phyloP scores from a whole-genome alignment of 2,329 filamentous ascomycete genomes.

The Dryadomyces sulphureus region DNA sequence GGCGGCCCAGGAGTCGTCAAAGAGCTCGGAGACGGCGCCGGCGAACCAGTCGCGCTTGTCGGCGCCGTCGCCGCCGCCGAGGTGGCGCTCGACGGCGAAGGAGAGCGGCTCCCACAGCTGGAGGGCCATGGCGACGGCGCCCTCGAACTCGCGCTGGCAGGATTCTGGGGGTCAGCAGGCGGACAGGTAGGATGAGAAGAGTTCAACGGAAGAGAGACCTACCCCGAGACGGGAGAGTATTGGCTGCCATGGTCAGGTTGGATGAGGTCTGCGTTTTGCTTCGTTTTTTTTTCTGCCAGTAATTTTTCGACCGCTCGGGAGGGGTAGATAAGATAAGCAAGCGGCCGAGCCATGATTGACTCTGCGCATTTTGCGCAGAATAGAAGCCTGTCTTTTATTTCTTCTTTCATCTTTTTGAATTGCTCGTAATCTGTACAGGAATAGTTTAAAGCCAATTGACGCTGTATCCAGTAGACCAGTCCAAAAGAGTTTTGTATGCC shows the following conservation, averaged over 20 bases:
- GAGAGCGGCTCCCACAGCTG: conserved; percentile 80
- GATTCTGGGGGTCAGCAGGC: conserved; percentile 23
- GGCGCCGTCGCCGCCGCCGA: conserved; percentile 68
- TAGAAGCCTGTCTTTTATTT: too few relatives aligned
- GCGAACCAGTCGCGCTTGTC: conserved; percentile 97
- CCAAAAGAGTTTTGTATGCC: too few relatives aligned
- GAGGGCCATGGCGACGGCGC: conserved; percentile 70
- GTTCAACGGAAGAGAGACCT: not conserved
- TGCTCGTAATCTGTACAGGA: too few relatives aligned
- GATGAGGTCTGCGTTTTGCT: not conserved
- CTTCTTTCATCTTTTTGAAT: not conserved
- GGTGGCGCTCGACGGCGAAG: conserved; percentile 72
- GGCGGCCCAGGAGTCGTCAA: conserved; percentile 24
- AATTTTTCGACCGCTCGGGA: not conserved
- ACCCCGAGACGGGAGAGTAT: not conserved
- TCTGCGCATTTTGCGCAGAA: not conserved
- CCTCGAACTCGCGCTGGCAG: conserved; percentile 59
- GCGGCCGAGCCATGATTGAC: not conserved
- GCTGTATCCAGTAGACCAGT: too few relatives aligned
- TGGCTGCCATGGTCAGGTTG: not conserved
- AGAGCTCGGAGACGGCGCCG: conserved; percentile 70
- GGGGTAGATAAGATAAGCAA: conserved; percentile 6
- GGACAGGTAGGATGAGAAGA: too few relatives aligned
- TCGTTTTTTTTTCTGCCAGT: conserved; percentile 1
- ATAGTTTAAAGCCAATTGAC: too few relatives aligned